phyloP scores from a whole-genome alignment of 148 eudicot species.

The Camellia lanceoleosa region DNA sequence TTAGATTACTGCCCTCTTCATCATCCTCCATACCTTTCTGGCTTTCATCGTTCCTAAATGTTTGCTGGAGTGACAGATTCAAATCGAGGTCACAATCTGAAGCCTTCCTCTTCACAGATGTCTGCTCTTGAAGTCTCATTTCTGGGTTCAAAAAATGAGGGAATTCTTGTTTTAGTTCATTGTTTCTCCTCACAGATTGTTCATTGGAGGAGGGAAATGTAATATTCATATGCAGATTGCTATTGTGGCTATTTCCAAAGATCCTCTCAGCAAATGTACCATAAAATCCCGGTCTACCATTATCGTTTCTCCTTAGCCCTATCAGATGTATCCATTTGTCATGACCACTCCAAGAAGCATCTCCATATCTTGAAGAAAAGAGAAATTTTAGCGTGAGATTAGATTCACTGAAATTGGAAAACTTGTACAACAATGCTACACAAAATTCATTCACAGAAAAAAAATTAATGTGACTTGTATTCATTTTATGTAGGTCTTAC shows the following conservation, averaged over 20 bases:
- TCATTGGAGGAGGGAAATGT: conserved; percentile 12
- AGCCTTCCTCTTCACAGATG: conserved; percentile 42
- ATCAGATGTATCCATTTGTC: conserved; percentile 28
- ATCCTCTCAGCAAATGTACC: conserved; percentile 23
- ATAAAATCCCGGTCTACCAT: conserved; percentile 26
- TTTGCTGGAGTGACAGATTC: conserved; percentile 45
- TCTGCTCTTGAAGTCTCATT: conserved; percentile 6
- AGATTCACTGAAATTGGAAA: neutral
- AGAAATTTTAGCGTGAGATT: neutral
- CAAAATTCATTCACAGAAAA: no score
- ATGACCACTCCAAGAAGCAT: conserved; percentile 30
- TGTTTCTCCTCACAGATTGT: no score
- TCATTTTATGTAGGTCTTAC: no score
- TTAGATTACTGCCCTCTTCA: conserved; percentile 32
- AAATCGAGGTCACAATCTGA: conserved; percentile 37
- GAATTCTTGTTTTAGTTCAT: neutral
- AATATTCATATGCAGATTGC: conserved; percentile 7
- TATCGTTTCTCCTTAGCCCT: conserved; percentile 15
- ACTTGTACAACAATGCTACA: neutral
- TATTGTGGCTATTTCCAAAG: conserved; percentile 18
- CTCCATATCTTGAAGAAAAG: conserved; percentile 37
- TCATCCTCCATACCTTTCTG: conserved; percentile 17
- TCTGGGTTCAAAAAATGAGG: neutral
- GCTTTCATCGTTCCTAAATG: conserved; percentile 16
- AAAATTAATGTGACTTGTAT: no score